Evolutionary conservation across 2,329 filamentous ascomycete species (phyloP), one percentile per base, ranked within the genome.

Genomic region (Xylariales sp.): DNA sequence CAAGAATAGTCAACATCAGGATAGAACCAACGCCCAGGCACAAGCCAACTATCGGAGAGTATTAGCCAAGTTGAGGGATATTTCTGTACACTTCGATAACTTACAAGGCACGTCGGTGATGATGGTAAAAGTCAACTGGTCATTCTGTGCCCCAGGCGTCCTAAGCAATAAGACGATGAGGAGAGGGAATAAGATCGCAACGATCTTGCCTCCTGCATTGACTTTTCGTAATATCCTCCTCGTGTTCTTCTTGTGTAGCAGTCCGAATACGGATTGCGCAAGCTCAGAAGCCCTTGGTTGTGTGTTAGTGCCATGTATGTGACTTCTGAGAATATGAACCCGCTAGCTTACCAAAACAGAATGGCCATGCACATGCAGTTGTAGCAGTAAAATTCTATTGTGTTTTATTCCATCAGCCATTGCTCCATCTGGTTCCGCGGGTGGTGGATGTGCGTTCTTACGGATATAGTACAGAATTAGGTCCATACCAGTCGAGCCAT

Each of bases 381-480:
- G 40, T 52, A 52, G 10, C 33, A 47, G 27, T 46, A 50, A 18
- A 50, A 53, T 21, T 52, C 50, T 53, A 4, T 11, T 4, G n/a
- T n/a, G n/a, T n/a, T n/a, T n/a, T n/a, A n/a, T 4, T 6, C 5
- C 23, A 20, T 33, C 13, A 38, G 28, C n/a, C 15, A 40, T 23
- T 38, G 41, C 23, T 15, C 12, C 14, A 17, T 14, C 14, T 5
- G 6, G 7, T 11, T n/a, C 7, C 2, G 3, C 16, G 16, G 16
- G 18, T 7, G 5, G n/a, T 3, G 10, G 36, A n/a, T n/a, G n/a
- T n/a, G n/a, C n/a, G n/a, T n/a, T n/a, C 47, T 14, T 44, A 54
- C 51, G 50, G 11, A 54, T 45, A 25, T 54, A 54, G 17, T 44
- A 54, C 5, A 54, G 31, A 2, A 49, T 47, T 35, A 54, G 32